Evolutionary conservation across 495 filamentous ascomycete genomes (phyloP).

Genomic region (Penicillium longicatenatum): DNA sequence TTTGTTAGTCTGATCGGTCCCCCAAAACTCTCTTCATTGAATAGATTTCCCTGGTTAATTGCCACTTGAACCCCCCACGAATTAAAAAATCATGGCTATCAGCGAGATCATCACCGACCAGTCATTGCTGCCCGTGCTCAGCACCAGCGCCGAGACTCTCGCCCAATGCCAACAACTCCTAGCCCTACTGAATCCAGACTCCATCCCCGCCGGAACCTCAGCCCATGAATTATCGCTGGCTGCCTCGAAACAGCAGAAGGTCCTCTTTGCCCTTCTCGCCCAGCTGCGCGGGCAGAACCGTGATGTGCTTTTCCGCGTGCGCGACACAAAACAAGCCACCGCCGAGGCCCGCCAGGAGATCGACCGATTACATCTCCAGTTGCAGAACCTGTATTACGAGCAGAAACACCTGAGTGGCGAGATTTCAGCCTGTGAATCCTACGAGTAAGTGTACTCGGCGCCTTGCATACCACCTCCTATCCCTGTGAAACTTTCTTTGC

Average conservation of each 20-base stretch:
- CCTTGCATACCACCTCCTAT: background rate
- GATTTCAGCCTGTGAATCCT: conserved; percentile 86
- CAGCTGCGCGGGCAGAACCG: conserved; percentile 83
- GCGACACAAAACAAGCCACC: conserved; percentile 84
- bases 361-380: conserved; percentile 84
- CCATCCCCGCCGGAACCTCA: conserved; percentile 34
- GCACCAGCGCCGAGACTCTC: conserved; percentile 67
- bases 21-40: background rate
- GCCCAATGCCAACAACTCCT: conserved; percentile 75
- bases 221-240: conserved; percentile 57
- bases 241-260: conserved; percentile 75
- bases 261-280: conserved; percentile 75
- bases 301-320: conserved; percentile 73
- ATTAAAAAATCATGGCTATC: conserved; percentile 42
- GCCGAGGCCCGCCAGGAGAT: conserved; percentile 88
- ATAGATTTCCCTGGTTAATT: background rate
- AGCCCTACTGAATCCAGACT: conserved; percentile 53
- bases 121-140: conserved; percentile 68
- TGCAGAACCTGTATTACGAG: conserved; percentile 97
- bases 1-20: background rate
- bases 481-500: conserved; percentile 2
- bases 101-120: conserved; percentile 70
- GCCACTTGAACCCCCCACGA: conserved; percentile 1
- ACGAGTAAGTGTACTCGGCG: conserved; percentile 67
- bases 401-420: conserved; percentile 87